These are phyloP conservation scores for Nitzschia inconspicua DNA, from an alignment of 108 stramenopile genomes.

Conservation along the genomic window DNA sequence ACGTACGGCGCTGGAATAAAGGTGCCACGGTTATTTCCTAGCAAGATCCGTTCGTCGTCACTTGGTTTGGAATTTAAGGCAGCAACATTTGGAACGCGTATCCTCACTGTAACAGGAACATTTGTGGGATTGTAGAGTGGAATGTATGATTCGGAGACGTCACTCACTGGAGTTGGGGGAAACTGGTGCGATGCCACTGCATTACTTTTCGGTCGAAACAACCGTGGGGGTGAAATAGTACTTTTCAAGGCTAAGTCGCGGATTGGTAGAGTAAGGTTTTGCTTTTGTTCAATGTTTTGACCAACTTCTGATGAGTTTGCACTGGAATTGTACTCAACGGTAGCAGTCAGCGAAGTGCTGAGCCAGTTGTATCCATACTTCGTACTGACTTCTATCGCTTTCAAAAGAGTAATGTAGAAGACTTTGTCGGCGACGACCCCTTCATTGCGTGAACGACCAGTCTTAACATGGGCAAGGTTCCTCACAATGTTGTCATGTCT, in stretches of 20 bases:
- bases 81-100: no score
- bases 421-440: slow-evolving; percentile 14
- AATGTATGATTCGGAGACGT: slow-evolving; percentile 29
- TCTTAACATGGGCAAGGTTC: slow-evolving; percentile 18
- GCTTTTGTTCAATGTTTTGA: slow-evolving; percentile 1
- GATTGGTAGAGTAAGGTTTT: slow-evolving; percentile 37
- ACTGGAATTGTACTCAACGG: slow-evolving; percentile 34
- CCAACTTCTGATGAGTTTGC: neutral
- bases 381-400: slow-evolving; percentile 32
- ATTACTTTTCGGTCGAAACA: slow-evolving; percentile 21
- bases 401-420: slow-evolving; percentile 29
- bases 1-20: no score
- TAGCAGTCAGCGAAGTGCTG: slow-evolving; percentile 36
- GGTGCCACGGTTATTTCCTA: no score
- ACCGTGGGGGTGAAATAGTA: slow-evolving; percentile 42
- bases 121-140: slow-evolving; percentile 66
- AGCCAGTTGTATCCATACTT: slow-evolving; percentile 25
- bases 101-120: slow-evolving; percentile 61
- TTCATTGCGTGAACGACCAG: slow-evolving; percentile 15
- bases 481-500: no score
- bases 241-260: slow-evolving; percentile 47
- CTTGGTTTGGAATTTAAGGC: slow-evolving; percentile 2
- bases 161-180: slow-evolving; percentile 50
- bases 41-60: no score
- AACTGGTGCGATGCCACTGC: slow-evolving; percentile 44